A percentile compares a stretch with the other conserved stretches of the same genome.
Conservation (phyloP, 106 monocot species). For the Dioscorea alata region DNA sequence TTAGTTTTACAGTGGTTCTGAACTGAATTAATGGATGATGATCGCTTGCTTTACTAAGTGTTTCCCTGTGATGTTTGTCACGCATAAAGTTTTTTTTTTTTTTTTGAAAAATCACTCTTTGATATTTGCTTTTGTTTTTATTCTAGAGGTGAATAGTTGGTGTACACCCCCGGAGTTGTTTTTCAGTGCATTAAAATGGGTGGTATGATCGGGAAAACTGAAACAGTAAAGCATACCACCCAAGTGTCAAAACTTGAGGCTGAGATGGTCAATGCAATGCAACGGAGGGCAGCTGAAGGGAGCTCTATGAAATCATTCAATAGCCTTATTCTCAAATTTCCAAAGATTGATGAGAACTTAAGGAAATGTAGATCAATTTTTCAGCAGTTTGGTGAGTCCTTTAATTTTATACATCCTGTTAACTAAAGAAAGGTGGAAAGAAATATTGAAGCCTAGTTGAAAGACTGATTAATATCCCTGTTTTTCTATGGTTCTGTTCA, state of each 20-base stretch:
- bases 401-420: neutral
- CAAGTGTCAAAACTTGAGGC: slow-evolving; percentile 67
- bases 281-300: slow-evolving; percentile 51
- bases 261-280: slow-evolving; percentile 87
- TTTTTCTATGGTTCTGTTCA: slow-evolving; percentile 13
- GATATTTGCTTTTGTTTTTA: too few species aligned
- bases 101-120: too few species aligned
- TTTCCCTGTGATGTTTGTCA: too few species aligned
- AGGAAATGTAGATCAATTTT: slow-evolving; percentile 83
- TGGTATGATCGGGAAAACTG: slow-evolving; percentile 31
- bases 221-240: slow-evolving; percentile 12
- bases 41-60: too few species aligned
- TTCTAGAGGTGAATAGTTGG: too few species aligned
- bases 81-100: too few species aligned
- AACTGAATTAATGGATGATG: too few species aligned
- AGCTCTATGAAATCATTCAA: slow-evolving; percentile 73
- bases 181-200: slow-evolving; percentile 27
- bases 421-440: too few species aligned
- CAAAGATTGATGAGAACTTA: slow-evolving; percentile 80
- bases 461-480: neutral
- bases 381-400: slow-evolving; percentile 72
- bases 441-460: too few species aligned
- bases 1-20: too few species aligned
- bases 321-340: slow-evolving; percentile 79
- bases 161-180: too few species aligned